Conservation (phyloP, 805 yeast genomes). For the Deakozyma indianensis region DNA sequence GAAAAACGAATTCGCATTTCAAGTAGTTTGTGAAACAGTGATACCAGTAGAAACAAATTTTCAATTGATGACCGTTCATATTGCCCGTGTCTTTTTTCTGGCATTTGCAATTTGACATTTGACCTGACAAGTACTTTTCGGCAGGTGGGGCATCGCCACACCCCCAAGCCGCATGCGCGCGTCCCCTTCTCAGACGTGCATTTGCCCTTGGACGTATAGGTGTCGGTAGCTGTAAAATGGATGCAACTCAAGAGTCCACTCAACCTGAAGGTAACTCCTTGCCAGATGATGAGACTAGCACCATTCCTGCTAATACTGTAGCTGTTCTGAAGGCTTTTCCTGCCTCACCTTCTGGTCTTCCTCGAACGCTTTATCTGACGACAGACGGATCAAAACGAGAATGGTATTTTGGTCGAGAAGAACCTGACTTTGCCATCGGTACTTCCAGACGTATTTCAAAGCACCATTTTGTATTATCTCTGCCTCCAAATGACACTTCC, state of each 20-base stretch:
- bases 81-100: no score
- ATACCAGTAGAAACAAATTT: no score
- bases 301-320: slow-evolving; percentile 8
- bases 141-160: no score
- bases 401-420: slow-evolving; percentile 66
- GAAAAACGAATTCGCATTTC: no score
- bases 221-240: no score
- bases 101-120: no score
- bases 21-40: no score
- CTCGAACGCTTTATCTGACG: slow-evolving; percentile 3
- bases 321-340: slow-evolving; percentile 11
- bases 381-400: slow-evolving; percentile 17
- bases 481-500: slow-evolving; percentile 34
- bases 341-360: slow-evolving; percentile 10
- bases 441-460: slow-evolving; percentile 58
- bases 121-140: no score
- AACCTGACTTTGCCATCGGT: slow-evolving; percentile 52
- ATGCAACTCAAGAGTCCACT: slow-evolving; percentile 14
- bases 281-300: slow-evolving; percentile 6
- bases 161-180: no score
- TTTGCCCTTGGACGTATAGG: no score
- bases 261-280: slow-evolving; percentile 11
- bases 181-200: no score
- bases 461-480: slow-evolving; percentile 59
- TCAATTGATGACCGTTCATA: no score